phyloP scores from a whole-genome alignment of 768 basidiomycete species.

The Dioszegia crocea region DNA sequence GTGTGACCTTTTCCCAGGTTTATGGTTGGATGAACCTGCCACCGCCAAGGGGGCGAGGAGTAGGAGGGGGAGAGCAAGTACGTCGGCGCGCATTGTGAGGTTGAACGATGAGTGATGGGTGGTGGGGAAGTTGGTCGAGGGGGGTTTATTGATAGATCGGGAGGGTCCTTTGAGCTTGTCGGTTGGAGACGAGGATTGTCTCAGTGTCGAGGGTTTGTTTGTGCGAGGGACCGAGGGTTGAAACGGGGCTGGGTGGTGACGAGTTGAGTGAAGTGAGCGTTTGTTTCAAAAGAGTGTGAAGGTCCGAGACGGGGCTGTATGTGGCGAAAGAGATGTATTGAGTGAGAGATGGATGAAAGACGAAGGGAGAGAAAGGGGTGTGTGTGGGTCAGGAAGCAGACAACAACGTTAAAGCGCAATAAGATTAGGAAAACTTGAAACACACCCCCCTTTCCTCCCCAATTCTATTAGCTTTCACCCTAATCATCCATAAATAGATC shows the following conservation, averaged over 20 bases:
- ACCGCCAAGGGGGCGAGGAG: constrained; percentile 4
- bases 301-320: neutral
- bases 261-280: neutral
- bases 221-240: neutral
- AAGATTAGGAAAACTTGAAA: neutral
- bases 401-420: too few relatives aligned
- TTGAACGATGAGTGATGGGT: neutral
- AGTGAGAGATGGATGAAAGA: neutral
- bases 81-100: constrained; percentile 5
- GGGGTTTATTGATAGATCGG: neutral
- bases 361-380: neutral
- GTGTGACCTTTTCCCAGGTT: neutral
- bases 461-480: too few relatives aligned
- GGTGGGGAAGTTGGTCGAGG: neutral
- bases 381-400: too few relatives aligned
- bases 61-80: constrained; percentile 7
- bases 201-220: neutral
- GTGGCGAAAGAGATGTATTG: neutral
- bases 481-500: too few relatives aligned
- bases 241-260: neutral
- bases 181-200: neutral
- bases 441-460: too few relatives aligned
- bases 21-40: neutral
- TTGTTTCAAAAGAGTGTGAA: constrained; percentile 3
- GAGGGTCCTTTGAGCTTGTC: neutral